Conservation (phyloP, 148 eudicot species). For the Mesembryanthemum crystallinum region DNA sequence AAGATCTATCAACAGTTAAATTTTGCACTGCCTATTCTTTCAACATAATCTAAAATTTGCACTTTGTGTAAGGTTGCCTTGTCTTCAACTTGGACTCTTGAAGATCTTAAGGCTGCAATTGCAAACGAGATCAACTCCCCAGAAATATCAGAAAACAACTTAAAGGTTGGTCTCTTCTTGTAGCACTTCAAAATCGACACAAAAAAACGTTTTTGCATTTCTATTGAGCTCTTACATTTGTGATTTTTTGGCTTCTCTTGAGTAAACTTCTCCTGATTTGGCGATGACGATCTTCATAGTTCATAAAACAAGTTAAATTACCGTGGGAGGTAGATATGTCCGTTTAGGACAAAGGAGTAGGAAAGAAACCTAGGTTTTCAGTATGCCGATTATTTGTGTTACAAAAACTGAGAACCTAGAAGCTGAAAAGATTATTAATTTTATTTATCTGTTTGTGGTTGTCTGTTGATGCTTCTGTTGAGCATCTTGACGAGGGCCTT, state of each 20-base stretch:
- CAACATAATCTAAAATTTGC: slow-evolving; percentile 12
- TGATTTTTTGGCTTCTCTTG: not conserved
- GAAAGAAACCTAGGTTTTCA: no score
- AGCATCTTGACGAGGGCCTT: no score
- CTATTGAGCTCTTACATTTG: not conserved
- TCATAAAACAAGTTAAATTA: not conserved
- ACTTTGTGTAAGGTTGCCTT: slow-evolving; percentile 46
- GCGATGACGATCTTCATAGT: not conserved
- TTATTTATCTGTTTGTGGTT: no score
- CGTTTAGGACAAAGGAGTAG: no score
- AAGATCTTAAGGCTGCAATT: slow-evolving; percentile 72
- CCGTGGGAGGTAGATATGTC: no score
- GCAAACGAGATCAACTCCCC: slow-evolving; percentile 48
- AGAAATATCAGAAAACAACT: slow-evolving; percentile 59
- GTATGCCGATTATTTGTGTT: no score
- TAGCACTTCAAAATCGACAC: slow-evolving; percentile 2
- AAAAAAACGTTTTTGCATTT: not conserved
- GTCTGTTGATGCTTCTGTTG: no score
- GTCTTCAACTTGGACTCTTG: slow-evolving; percentile 77
- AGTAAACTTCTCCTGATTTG: not conserved
- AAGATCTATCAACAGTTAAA: not conserved
- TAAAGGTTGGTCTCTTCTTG: slow-evolving; percentile 44
- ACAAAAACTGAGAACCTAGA: no score
- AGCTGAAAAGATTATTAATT: no score
- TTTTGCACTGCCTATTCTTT: not conserved